phyloP scores from a whole-genome alignment of 2,329 filamentous ascomycete species.

The Fusarium metavorans region DNA sequence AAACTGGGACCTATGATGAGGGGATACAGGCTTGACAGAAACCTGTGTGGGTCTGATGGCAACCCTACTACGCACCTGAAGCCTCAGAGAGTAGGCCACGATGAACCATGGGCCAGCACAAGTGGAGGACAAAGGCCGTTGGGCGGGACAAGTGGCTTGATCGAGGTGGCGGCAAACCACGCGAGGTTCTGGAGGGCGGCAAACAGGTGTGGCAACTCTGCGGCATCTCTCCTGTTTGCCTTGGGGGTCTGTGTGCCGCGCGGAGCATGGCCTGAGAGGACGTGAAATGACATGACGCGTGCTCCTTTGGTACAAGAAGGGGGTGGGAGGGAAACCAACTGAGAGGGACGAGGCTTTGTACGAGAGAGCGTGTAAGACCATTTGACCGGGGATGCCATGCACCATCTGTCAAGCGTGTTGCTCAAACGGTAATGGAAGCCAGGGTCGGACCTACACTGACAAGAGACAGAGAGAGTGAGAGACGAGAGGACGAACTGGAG shows the following conservation, averaged over 20 bases:
- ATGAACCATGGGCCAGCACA: neutral
- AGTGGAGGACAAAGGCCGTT: conserved; percentile 24
- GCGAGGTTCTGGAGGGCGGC: conserved; percentile 10
- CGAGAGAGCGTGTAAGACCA: neutral
- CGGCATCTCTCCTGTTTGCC: conserved; percentile 30
- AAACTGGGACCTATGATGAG: conserved; percentile 15
- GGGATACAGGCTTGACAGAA: conserved; percentile 13
- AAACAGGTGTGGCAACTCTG: conserved; percentile 20
- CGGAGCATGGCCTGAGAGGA: conserved; percentile 32
- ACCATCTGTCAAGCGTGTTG: conserved; percentile 20
- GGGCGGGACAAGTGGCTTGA: conserved; percentile 16
- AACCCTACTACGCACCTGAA: neutral
- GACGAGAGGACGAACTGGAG: neutral
- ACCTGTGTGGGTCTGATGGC: neutral
- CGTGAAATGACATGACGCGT: conserved; percentile 32
- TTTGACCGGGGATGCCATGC: conserved; percentile 14
- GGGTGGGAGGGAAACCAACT: neutral
- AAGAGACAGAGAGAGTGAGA: neutral
- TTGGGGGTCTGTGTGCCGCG: conserved; percentile 34
- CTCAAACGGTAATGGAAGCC: conserved; percentile 19
- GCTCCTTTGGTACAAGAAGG: conserved; percentile 20
- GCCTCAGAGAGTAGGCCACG: neutral
- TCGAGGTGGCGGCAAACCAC: conserved; percentile 20
- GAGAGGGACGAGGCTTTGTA: conserved; percentile 6
- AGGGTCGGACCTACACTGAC: neutral